phyloP scores from a whole-genome alignment of 2,329 filamentous ascomycete species.

The Aspergillus pseudonomiae region DNA sequence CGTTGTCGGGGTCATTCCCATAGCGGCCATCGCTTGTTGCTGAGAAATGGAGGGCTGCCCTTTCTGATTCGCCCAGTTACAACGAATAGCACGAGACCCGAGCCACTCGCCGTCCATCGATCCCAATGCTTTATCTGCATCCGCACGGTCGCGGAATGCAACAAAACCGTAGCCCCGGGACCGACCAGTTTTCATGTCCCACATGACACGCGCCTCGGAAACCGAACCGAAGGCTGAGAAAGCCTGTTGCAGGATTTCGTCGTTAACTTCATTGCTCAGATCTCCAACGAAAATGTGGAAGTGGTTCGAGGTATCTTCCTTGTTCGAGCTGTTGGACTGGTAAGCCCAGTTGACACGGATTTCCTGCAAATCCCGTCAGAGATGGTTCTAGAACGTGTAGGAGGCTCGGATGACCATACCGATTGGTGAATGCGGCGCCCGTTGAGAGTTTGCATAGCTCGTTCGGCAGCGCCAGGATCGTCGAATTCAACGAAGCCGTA shows the following conservation, averaged over 20 bases:
- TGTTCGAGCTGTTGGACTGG: constrained; percentile 89
- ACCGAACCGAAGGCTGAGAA: constrained; percentile 96
- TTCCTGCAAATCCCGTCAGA: constrained; percentile 63
- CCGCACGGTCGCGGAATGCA: constrained; percentile 88
- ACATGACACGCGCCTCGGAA: constrained; percentile 98
- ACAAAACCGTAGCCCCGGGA: constrained; percentile 98
- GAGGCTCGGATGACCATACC: constrained; percentile 56
- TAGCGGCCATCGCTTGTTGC: constrained; percentile 93
- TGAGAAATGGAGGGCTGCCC: constrained; percentile 98
- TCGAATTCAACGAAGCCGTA: constrained; percentile 99
- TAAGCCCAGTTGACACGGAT: constrained; percentile 99
- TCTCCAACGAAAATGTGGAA: constrained; percentile 99
- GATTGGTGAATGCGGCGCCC: constrained; percentile 93
- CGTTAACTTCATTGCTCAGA: constrained; percentile 97
- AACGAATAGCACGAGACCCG: constrained; percentile 94
- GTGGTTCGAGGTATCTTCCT: constrained; percentile 97
- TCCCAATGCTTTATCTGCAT: constrained; percentile 93
- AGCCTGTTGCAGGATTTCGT: constrained; percentile 88
- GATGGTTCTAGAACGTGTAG: constrained; percentile 5
- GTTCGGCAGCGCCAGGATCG: constrained; percentile 92
- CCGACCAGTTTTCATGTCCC: constrained; percentile 99
- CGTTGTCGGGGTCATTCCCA: constrained; percentile 97
- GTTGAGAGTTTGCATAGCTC: constrained; percentile 96
- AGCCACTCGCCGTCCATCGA: constrained; percentile 99
- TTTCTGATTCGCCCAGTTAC: constrained; percentile 99